A percentile compares a stretch with the other conserved stretches of the same genome.
Evolutionary conservation across 2,329 filamentous ascomycete species (phyloP).

Genomic region (Sporothrix euskadiensis): DNA sequence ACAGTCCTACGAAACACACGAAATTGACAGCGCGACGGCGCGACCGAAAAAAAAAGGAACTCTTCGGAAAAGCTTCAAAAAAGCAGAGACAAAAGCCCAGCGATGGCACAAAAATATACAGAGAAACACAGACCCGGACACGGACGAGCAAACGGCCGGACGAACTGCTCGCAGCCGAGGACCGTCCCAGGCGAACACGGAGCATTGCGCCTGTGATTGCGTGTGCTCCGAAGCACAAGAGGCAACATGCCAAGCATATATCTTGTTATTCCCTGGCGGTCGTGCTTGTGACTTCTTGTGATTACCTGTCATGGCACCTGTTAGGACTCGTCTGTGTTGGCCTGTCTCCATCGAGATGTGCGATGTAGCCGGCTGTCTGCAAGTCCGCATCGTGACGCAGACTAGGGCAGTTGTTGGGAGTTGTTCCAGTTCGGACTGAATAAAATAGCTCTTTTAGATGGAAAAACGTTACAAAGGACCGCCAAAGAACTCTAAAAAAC

Average conservation of each 20-base stretch:
- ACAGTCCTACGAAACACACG: not conserved
- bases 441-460: not conserved
- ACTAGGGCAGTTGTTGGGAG: not conserved
- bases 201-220: slow-evolving; percentile 10
- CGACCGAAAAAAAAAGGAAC: too few relatives aligned
- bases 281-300: not conserved
- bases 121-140: not conserved
- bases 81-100: not conserved
- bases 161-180: slow-evolving; percentile 14
- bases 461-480: not conserved
- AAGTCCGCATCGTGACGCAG: slow-evolving; percentile 3
- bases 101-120: not conserved
- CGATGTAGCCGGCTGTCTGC: not conserved
- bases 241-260: not conserved
- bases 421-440: not conserved
- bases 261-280: not conserved
- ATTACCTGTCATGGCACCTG: not conserved
- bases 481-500: not conserved
- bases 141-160: not conserved
- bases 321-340: not conserved
- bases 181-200: not conserved
- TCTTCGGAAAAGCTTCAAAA: not conserved
- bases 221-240: not conserved
- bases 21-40: not conserved
- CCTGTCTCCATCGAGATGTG: not conserved